Evolutionary conservation across 441 rosid genomes (phyloP).

Genomic region (Metrosideros polymorpha): DNA sequence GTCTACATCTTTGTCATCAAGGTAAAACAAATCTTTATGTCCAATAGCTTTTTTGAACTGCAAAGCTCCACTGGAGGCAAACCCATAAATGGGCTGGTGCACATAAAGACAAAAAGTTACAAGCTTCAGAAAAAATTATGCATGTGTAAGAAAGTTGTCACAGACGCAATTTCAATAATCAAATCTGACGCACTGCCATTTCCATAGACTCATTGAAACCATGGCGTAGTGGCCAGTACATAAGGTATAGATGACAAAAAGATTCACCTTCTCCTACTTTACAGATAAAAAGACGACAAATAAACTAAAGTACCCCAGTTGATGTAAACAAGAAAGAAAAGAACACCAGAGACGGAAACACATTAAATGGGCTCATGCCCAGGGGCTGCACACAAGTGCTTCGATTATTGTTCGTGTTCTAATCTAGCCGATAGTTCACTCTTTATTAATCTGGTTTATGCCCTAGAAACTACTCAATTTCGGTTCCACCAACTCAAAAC

Average conservation of each 20-base stretch:
- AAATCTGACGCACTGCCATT: not conserved
- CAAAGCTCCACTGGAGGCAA: slow-evolving; percentile 64
- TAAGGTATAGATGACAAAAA: not conserved
- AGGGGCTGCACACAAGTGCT: not conserved
- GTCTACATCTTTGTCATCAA: slow-evolving; percentile 88
- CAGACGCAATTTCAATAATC: not conserved
- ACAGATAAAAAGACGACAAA: not conserved
- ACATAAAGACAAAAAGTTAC: slow-evolving; percentile 10
- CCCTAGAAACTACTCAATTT: not conserved
- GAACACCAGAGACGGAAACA: not conserved
- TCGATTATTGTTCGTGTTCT: not conserved
- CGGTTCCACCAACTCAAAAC: not conserved
- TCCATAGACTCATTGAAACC: not conserved
- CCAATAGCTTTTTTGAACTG: slow-evolving; percentile 83
- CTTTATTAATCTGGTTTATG: not conserved
- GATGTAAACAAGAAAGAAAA: not conserved
- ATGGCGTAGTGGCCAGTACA: not conserved
- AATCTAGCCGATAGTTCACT: not conserved
- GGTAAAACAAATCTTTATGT: slow-evolving; percentile 73
- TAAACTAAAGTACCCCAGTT: not conserved
- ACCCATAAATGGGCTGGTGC: slow-evolving; percentile 76
- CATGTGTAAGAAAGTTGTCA: not conserved
- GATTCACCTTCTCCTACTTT: not conserved
- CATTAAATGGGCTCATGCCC: not conserved
- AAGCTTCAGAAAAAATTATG: not conserved